phyloP scores from a whole-genome alignment of 2,329 filamentous ascomycete genomes.

The Fusarium sp. region DNA sequence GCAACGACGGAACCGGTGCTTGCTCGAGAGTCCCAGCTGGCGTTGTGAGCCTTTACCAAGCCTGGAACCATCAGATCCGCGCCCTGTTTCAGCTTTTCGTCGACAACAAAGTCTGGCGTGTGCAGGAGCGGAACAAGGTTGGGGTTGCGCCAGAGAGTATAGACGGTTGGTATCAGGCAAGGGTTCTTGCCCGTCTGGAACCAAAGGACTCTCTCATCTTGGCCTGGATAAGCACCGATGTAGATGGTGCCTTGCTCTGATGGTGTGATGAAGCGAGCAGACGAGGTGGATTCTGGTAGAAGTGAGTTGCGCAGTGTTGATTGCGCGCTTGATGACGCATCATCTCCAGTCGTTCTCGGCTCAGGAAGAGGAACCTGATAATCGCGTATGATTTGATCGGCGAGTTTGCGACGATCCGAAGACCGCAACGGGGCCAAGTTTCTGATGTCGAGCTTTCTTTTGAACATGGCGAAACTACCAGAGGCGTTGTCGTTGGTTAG shows the following conservation, averaged over 20 bases:
- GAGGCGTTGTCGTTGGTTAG: not conserved
- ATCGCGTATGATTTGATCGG: conserved; percentile 39
- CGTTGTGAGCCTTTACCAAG: conserved; percentile 23
- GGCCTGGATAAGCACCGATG: conserved; percentile 27
- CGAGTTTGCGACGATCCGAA: conserved; percentile 37
- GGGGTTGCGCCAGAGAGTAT: conserved; percentile 39
- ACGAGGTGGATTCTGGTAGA: conserved; percentile 36
- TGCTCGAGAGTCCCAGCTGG: conserved; percentile 33
- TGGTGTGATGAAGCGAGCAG: conserved; percentile 36
- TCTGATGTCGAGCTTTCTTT: conserved; percentile 38
- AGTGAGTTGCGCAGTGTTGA: conserved; percentile 35
- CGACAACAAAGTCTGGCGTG: conserved; percentile 38
- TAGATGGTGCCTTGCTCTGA: conserved; percentile 35
- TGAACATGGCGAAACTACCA: conserved; percentile 29
- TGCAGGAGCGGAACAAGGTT: conserved; percentile 35
- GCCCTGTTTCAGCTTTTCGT: conserved; percentile 37
- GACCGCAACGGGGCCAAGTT: conserved; percentile 38
- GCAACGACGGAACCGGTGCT: conserved; percentile 34
- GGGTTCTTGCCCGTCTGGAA: conserved; percentile 38
- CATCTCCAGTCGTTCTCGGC: conserved; percentile 5
- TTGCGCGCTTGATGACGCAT: conserved; percentile 28
- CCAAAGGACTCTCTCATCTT: conserved; percentile 40
- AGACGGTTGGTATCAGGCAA: conserved; percentile 37
- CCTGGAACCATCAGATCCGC: conserved; percentile 39
- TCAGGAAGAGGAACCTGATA: conserved; percentile 33